Evolutionary conservation across 306 rosid genomes (phyloP), one percentile per base, ranked within the genome.

Genomic region (Quercus engelmannii): DNA sequence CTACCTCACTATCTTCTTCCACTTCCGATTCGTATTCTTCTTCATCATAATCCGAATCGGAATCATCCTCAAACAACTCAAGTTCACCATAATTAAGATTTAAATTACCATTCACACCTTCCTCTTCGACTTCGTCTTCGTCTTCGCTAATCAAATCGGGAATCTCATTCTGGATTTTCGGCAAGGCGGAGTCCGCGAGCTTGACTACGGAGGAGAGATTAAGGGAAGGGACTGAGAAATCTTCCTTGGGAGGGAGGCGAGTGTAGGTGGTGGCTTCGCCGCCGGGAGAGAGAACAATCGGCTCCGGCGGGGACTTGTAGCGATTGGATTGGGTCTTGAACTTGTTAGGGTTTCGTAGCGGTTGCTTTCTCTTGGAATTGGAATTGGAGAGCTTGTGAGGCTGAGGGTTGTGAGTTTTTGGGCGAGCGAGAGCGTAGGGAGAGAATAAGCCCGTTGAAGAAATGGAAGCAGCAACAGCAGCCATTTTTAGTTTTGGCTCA

Each of bases 221-320:
- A 28, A 76, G 58, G 10, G 61, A 33, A 5, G 88, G 84, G 12
- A 79, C 81, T 1, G 89, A 51, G 21, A 83, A 94, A 68, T 94
- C 97, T 68, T 92, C 94, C 74, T 71, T 90, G 79, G 92, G 97
- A 3, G 97, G 99, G 18, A 94, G 89, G 67, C 98, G 91, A 25
- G 91, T 89, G 87, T 82, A 92, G 79, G 97, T 95, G 75, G 94
- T 92, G 76, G 99, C 94, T 74, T 91, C 95, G 71, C 88, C 88
- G 75, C 91, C 92, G 12, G 46, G 46, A 6, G 85, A 68, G 69
- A 90, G 73, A 69, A 69, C 31, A 62, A 68, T 58, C 78, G 89
- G 81, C 77, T 84, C 64, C 61, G 79, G 82, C 69, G 83, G 80
- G 23, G 85, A 69, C 20, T 5, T 69, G 79, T n/a, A 81, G 15